Evolutionary conservation across 2,329 filamentous ascomycete genomes (phyloP), one percentile per base, ranked within the genome.

Genomic region (Fusarium sp.): DNA sequence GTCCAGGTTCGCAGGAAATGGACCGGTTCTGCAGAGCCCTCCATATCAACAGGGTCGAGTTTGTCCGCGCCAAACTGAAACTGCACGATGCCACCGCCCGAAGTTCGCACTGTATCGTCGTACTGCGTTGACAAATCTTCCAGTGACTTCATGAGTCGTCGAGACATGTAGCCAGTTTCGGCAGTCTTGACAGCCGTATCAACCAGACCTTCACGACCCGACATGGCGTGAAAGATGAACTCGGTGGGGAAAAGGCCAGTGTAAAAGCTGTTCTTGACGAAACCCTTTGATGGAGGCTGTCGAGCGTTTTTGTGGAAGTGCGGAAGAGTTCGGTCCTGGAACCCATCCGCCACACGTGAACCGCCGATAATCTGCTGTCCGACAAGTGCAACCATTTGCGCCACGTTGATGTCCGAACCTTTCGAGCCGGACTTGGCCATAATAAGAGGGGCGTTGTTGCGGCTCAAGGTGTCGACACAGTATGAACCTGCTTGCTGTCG

Each of bases 141-240:
- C 53, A 99, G 82, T 3, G 93, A 97, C 81, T 99, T 99, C 95
- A 99, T 99, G 77, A 99, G 80, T 73, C 96, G 90, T 81, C 96
- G 90, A 68, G 95, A 98, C 96, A 99, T 99, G 82, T 99, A 99
- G 70, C 96, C 96, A 10, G 96, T 99, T 80, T 99, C 96, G 58
- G 96, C 96, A 58, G 96, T 99, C 83, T 99, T 99, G 82, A 98
- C 96, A 66, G 96, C 96, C 2, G 96, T 99, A 87, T 99, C 96
- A 76, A 99, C 94, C 72, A 99, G 83, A 88, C 96, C 96, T 88
- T 98, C 96, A 89, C 96, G 92, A 74, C 96, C 96, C 75, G 93
- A 97, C 82, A 98, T 97, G 72, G 96, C 96, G 87, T 99, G 96
- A 81, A 99, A 98, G 62, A 98, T 87, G 79, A 99, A 98, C 75